These are phyloP conservation scores for Ophiocordyceps robertsii DNA, from an alignment of 2,329 filamentous ascomycete species.

Conservation along the genomic window DNA sequence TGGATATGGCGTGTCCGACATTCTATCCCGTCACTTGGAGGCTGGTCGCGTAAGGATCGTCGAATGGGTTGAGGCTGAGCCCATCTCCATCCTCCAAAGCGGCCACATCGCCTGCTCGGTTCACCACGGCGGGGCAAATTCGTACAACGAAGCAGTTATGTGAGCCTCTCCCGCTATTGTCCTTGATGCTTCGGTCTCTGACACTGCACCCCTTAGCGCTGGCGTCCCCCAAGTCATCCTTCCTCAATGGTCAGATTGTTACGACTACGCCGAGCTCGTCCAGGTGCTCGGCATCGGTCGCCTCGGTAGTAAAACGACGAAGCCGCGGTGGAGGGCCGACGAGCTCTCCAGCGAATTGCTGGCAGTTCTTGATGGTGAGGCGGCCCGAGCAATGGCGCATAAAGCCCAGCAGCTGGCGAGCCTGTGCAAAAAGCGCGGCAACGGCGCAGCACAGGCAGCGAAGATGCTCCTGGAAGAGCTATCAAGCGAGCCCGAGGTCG, in stretches of 20 bases:
- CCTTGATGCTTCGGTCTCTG: not conserved
- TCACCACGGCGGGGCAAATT: conserved; percentile 34
- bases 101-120: conserved; percentile 25
- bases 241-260: conserved; percentile 30
- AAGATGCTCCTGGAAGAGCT: not conserved
- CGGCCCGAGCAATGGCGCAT: not conserved
- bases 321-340: conserved; percentile 10
- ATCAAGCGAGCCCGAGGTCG: not conserved
- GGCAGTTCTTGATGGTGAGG: conserved; percentile 6
- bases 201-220: conserved; percentile 14
- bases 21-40: conserved; percentile 13
- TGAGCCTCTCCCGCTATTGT: conserved; percentile 8
- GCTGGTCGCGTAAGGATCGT: conserved; percentile 20
- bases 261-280: conserved; percentile 29
- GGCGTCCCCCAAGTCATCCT: conserved; percentile 31
- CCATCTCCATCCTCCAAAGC: conserved; percentile 20
- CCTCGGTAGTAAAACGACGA: conserved; percentile 9
- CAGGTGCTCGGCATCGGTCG: conserved; percentile 29
- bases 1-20: conserved; percentile 5
- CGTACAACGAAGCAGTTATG: conserved; percentile 23
- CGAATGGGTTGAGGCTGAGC: conserved; percentile 26
- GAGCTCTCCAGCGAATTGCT: conserved; percentile 8
- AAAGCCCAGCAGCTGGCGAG: not conserved
- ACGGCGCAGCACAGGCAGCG: not conserved
- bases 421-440: not conserved